Evolutionary conservation across 495 filamentous ascomycete genomes (phyloP).

Genomic region (Bombardia bombarda): DNA sequence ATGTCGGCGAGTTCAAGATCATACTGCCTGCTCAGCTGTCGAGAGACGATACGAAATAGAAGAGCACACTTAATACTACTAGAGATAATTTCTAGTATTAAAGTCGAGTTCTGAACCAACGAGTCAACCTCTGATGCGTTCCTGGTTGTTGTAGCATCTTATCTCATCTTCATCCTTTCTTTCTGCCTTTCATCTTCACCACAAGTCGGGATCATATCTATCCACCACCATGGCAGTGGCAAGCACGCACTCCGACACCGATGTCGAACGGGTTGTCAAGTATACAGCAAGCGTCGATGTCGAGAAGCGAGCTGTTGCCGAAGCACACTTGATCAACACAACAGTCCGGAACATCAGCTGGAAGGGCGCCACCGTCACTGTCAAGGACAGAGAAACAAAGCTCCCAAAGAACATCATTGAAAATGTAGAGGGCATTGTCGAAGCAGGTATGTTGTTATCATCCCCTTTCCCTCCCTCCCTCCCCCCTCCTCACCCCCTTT

Average conservation of each 20-base stretch:
- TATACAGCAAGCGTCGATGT: constrained; percentile 11
- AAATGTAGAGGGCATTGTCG: constrained; percentile 42
- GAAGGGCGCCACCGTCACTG: constrained; percentile 54
- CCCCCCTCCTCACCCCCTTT: not conserved
- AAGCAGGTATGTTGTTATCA: constrained; percentile 30
- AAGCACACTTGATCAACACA: constrained; percentile 28
- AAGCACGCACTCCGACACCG: constrained; percentile 6
- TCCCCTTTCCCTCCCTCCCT: not conserved
- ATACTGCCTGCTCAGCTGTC: no score
- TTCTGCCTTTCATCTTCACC: no score
- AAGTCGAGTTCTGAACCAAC: no score
- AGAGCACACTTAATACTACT: no score
- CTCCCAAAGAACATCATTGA: constrained; percentile 46
- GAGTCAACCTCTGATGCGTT: no score
- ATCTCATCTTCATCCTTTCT: no score
- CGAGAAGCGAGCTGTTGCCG: constrained; percentile 16
- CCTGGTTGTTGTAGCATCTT: no score
- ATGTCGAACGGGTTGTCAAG: constrained; percentile 6
- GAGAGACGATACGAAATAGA: no score
- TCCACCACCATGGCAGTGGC: constrained; percentile 3
- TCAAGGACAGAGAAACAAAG: constrained; percentile 60
- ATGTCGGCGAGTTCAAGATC: no score
- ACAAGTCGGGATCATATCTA: no score
- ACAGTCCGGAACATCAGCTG: constrained; percentile 47
- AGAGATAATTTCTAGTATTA: no score